Evolutionary conservation across 148 eudicot genomes (phyloP).

Genomic region (Rhododendron molle): DNA sequence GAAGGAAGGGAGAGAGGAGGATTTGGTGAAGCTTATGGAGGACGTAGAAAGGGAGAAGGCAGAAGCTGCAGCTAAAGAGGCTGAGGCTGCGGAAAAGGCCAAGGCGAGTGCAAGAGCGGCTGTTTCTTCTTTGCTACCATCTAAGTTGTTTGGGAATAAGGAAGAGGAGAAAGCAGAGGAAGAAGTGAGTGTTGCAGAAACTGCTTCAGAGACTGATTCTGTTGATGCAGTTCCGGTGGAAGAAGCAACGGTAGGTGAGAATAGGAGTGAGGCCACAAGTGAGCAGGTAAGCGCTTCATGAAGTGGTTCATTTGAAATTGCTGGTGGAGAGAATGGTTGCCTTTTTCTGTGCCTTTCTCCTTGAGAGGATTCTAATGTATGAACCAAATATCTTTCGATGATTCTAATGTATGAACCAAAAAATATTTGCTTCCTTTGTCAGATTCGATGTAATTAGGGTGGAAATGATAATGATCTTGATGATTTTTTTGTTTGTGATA

Average conservation of each 20-base stretch:
- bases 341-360: background rate
- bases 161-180: slow-evolving; percentile 25
- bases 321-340: background rate
- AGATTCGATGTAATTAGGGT: slow-evolving; percentile 7
- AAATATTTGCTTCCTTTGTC: background rate
- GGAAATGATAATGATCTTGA: background rate
- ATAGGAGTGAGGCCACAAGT: slow-evolving; percentile 2
- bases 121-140: slow-evolving; percentile 65
- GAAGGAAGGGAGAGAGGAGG: slow-evolving; percentile 71
- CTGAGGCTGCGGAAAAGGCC: slow-evolving; percentile 71
- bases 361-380: background rate
- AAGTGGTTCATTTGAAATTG: background rate
- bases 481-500: background rate
- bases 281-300: slow-evolving; percentile 13
- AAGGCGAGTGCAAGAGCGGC: slow-evolving; percentile 79
- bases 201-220: background rate
- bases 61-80: slow-evolving; percentile 69
- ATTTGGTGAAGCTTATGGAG: slow-evolving; percentile 60
- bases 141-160: slow-evolving; percentile 65
- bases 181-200: slow-evolving; percentile 15
- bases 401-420: background rate
- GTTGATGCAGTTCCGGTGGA: background rate
- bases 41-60: slow-evolving; percentile 75
- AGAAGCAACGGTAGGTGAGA: slow-evolving; percentile 12
- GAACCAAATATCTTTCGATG: background rate